Evolutionary conservation across 768 basidiomycete species (phyloP), one percentile per base, ranked within the genome.

Genomic region (Podaxis sp.): DNA sequence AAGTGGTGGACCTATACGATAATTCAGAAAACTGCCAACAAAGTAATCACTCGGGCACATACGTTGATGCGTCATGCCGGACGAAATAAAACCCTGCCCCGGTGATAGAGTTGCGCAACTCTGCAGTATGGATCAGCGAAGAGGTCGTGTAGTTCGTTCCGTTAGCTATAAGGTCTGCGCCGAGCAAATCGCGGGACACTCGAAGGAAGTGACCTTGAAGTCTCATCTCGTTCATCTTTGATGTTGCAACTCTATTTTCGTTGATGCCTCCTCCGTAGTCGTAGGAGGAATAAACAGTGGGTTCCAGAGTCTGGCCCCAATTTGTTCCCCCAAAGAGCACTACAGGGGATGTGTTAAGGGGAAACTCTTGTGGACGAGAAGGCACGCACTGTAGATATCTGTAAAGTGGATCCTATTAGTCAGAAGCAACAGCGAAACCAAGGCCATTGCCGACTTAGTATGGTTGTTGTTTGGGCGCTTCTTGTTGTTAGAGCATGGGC

Each of bases 241-340:
- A 69, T 12, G 70, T 73, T 1, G 80, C 77, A n/a, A 82, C 73
- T 7, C 81, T 75, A 64, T 80, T 82, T 68, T 83, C 82, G 63
- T 80, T 81, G 63, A 83, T 82, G n/a, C 69, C 69, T 57, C 78
- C 82, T 36, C 82, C 85, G 62, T 88, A 87, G 65, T 88, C 87
- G 66, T 88, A 88, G 11, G 84, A 85, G 0, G 82, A 79, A 66
- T 85, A 75, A 4, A 80, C 81, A 1, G 83, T 84, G 3, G 85
- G 85, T 66, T 82, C 79, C 1, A 82, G 72, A 1, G 84, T 84
- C 52, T 82, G 77, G 0, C 85, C 86, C 84, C 84, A 86, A 55
- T 87, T 86, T 1, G 86, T 88, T 29, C 86, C 86, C 2, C 86
- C 86, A 67, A 81, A 84, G 8, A 82, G 69, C 87, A 88, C 81